Evolutionary conservation across 768 basidiomycete genomes (phyloP), one percentile per base, ranked within the genome.

Genomic region (Lentinula aciculospora): DNA sequence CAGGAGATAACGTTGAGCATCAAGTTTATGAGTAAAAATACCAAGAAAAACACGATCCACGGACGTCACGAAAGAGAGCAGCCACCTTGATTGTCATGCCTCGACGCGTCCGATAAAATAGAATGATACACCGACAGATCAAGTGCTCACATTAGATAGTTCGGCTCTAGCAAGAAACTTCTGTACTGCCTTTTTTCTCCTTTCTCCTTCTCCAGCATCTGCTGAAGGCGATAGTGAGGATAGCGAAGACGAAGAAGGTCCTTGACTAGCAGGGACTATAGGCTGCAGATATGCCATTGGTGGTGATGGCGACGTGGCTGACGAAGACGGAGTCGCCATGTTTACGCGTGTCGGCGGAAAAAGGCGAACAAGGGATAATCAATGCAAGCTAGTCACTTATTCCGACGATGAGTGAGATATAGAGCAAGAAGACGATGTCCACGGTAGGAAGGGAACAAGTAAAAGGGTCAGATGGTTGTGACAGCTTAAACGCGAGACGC

Each of bases 311-410:
- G 89, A 90, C 68, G 90, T 92, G 65, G 87, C 80, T 61, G 89
- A 88, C 64, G 88, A 91, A 60, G 87, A 83, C 58, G 90, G 87
- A 37, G 89, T 86, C 66, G 88, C 84, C 89, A 91, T 92, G 62
- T 63, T 72, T 72, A 74, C 75, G 76, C 70, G 74, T 59, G 45
- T 34, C 47, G 44, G 29, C 46, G 34, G 54, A 62, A 64, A 63
- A 60, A 61, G 61, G 65, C 62, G 45, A 23, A 42, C 57, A 58
- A 60, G 37, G 29, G 44, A 17, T 34, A 4, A 19, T n/a, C 19
- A 21, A 61, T 63, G 60, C 62, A 62, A 63, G 65, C 61, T 72
- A 61, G 68, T 63, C 71, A 69, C 65, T 66, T 68, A 61, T 61
- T 64, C 49, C 57, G 69, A 63, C 65, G 71, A 53, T 65, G 71